Conservation (phyloP, 768 basidiomycete species). For the Boletus sp. region DNA sequence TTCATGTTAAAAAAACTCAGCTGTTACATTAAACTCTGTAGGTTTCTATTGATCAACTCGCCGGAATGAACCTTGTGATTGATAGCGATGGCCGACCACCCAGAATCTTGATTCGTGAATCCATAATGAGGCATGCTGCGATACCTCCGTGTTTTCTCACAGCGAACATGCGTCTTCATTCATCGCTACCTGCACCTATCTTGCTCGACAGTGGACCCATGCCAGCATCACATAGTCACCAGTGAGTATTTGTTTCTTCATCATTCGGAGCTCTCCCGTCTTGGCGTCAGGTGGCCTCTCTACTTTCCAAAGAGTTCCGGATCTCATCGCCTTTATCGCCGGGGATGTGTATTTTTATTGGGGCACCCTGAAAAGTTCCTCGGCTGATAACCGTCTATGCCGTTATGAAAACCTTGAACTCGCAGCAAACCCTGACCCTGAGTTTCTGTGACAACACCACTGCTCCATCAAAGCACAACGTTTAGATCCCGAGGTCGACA, state of each 20-base stretch:
- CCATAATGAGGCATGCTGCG: background rate
- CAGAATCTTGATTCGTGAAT: background rate
- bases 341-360: background rate
- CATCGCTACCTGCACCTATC: background rate
- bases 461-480: background rate
- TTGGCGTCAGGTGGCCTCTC: background rate
- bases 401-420: slow-evolving; percentile 13
- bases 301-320: no score
- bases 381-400: background rate
- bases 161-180: background rate
- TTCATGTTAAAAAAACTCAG: background rate
- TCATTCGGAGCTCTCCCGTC: background rate
- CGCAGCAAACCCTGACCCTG: slow-evolving; percentile 21
- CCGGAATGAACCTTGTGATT: slow-evolving; percentile 2
- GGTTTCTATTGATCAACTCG: background rate
- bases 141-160: background rate
- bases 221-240: background rate
- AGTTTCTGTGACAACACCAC: slow-evolving; percentile 5
- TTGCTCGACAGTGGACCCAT: background rate
- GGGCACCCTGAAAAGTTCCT: slow-evolving; percentile 1
- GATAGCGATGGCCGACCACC: background rate
- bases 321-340: background rate
- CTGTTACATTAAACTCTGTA: slow-evolving; percentile 8
- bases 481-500: background rate
- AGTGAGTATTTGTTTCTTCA: background rate